Evolutionary conservation across 2,329 filamentous ascomycete genomes (phyloP), one percentile per base, ranked within the genome.

Genomic region (Talaromyces marneffei): DNA sequence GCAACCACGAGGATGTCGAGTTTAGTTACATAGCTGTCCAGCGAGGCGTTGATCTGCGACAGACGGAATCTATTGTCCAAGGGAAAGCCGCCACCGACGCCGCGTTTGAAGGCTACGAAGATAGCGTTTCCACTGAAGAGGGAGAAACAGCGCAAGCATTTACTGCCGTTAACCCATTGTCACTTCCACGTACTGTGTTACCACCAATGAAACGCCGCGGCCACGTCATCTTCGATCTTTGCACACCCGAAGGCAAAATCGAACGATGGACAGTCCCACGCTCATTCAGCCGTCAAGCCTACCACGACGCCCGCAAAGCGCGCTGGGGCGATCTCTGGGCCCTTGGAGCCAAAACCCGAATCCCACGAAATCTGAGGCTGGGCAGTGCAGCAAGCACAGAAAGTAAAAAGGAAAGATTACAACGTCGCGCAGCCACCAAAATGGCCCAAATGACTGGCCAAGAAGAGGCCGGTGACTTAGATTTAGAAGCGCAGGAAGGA

Each of bases 281-380:
- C 67, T 91, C 87, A 63, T 94, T 88, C 75, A 88, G 87, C 73
- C 87, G 84, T 68, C 86, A 89, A 68, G 92, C 92, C 0, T 97
- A 93, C 77, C 91, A 90, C 68, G 94, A 97, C 72, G 94, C 94
- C 37, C 86, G 94, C 64, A 99, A 99, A 77, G 84, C 88, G 0
- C 79, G 79, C 58, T 97, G 93, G 94, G 94, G 94, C 40, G 94
- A 97, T 72, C 80, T 97, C 9, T 99, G 94, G 94, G 92, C 93
- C 0, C 80, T 97, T 0, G 94, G 94, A 0, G 93, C 92, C 23
- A 97, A 97, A 81, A 95, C 91, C 0, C 83, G 91, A 12, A 83
- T 89, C 3, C 71, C 75, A 2, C 80, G 90, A 52, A 80, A 78
- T 14, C 77, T 89, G 46, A 83, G 86, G 7, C 75, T 89, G 2